Base-by-base conservation (phyloP, 2,329 filamentous ascomycete genomes). In the Colletotrichum salicis region DNA sequence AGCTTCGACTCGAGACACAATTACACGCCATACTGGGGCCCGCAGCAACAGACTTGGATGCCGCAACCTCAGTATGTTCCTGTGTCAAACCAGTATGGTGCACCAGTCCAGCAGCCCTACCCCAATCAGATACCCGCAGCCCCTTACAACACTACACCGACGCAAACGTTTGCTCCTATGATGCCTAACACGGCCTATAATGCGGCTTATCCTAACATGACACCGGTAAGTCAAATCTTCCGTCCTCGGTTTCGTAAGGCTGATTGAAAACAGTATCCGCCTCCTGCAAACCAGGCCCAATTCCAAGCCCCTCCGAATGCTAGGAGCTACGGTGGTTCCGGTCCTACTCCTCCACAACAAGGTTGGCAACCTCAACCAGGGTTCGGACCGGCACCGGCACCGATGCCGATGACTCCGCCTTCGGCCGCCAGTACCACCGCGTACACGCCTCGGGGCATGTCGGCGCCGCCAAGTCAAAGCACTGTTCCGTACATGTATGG, bases 401-500 rank as follows among this genome's bases (percentile, higher is more conserved):
- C 79, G 27, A 74, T 79, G 51, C 72, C 75, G 31, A 37, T 82
- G 69, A 75, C 80, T 73, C 67, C 56, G 68, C 76, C 48, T 76
- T 52, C 69, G 12, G 54, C 51, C 13, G 45, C 59, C n/a, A 79
- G 66, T 77, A 77, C 64, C 64, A 76, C 45, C 59, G 75, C 12
- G 72, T 76, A 60, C 71, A 79, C 74, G 58, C 77, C 69, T 62
- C 73, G 70, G 48, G 80, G 81, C 13, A 80, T 84, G 64, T 67
- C 72, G 15, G 73, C 62, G 33, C 73, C 75, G 19, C 60, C 75
- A 19, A 62, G 72, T 4, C 74, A 77, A 15, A 70, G 75, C 41
- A 82, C 81, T 11, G 86, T 86, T 71, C 89, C 91, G 1, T 97
- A 97, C 81, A 87, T 91, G 1, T 97, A 92, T 79, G 93, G 94